Conservation (phyloP, 2,329 filamentous ascomycete genomes). For the Arthrocladium fulminans region DNA sequence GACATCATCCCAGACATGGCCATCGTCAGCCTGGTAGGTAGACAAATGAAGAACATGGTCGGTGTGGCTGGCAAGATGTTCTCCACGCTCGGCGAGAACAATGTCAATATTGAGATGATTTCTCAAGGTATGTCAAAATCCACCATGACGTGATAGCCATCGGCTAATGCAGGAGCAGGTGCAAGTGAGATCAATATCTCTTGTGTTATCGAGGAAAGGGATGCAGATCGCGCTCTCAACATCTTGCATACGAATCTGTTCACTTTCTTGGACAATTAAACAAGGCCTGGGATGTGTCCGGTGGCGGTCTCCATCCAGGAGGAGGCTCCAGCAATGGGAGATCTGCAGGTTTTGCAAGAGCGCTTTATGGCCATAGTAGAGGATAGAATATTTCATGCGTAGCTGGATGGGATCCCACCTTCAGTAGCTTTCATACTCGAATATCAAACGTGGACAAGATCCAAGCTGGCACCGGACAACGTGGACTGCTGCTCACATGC, state of each 20-base stretch:
- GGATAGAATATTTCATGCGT: too few relatives aligned
- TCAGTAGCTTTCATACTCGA: too few relatives aligned
- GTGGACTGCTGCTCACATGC: too few relatives aligned
- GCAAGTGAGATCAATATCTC: conserved; percentile 99
- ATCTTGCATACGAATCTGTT: conserved; percentile 95
- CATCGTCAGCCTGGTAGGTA: conserved; percentile 87
- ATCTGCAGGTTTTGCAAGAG: too few relatives aligned
- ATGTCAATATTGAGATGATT: conserved; percentile 98
- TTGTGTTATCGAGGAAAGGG: conserved; percentile 85
- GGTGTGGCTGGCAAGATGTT: conserved; percentile 94
- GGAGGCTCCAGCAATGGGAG: too few relatives aligned
- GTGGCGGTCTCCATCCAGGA: too few relatives aligned
- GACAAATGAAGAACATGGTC: conserved; percentile 95
- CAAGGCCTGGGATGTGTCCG: neutral
- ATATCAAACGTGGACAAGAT: too few relatives aligned
- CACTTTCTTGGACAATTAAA: conserved; percentile 70
- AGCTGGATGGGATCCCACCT: too few relatives aligned
- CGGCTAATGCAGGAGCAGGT: conserved; percentile 43
- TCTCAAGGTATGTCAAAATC: conserved; percentile 65
- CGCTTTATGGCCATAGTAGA: too few relatives aligned
- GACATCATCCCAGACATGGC: conserved; percentile 88
- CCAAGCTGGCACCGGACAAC: neutral
- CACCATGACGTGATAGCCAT: conserved; percentile 1
- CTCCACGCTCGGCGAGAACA: conserved; percentile 81
- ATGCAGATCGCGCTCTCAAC: conserved; percentile 88